A percentile compares a stretch with the other conserved stretches of the same genome.
These are phyloP conservation scores for Papiliotrema flavescens DNA, from an alignment of 1,284 basidiomycete genomes.

Conservation along the genomic window DNA sequence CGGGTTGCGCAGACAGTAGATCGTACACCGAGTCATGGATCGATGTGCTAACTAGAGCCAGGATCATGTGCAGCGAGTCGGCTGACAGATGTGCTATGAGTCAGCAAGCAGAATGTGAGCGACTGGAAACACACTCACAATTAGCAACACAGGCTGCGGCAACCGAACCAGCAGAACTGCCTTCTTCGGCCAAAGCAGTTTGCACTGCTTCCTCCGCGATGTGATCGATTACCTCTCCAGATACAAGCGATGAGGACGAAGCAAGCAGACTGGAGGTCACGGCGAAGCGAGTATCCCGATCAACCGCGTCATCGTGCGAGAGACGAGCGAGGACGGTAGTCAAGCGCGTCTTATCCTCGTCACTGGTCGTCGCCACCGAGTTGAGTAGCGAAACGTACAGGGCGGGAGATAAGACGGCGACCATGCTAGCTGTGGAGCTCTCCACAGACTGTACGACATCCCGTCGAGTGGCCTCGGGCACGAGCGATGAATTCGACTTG, in stretches of 20 bases:
- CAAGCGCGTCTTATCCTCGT: neutral
- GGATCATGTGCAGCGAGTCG: constrained; percentile 25
- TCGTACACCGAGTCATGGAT: constrained; percentile 53
- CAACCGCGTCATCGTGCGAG: constrained; percentile 9
- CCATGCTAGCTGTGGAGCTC: neutral
- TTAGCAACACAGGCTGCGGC: constrained; percentile 10
- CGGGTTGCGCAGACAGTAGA: constrained; percentile 35
- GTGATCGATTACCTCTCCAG: constrained; percentile 21
- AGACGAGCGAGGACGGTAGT: constrained; percentile 9
- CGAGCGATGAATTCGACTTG: neutral
- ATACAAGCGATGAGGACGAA: constrained; percentile 9
- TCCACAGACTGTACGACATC: neutral
- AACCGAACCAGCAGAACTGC: neutral
- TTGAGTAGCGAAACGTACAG: constrained; percentile 3
- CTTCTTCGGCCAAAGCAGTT: constrained; percentile 18
- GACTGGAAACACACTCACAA: constrained; percentile 7
- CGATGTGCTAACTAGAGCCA: constrained; percentile 47
- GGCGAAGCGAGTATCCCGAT: constrained; percentile 18
- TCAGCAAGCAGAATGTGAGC: neutral
- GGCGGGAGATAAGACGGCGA: neutral
- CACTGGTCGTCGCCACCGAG: neutral
- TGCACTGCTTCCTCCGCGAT: constrained; percentile 33
- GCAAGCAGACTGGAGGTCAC: constrained; percentile 1
- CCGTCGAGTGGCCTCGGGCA: neutral
- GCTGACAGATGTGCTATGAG: constrained; percentile 17